Conservation (phyloP, 441 rosid species). For the Cnidoscolus chayamansa region DNA sequence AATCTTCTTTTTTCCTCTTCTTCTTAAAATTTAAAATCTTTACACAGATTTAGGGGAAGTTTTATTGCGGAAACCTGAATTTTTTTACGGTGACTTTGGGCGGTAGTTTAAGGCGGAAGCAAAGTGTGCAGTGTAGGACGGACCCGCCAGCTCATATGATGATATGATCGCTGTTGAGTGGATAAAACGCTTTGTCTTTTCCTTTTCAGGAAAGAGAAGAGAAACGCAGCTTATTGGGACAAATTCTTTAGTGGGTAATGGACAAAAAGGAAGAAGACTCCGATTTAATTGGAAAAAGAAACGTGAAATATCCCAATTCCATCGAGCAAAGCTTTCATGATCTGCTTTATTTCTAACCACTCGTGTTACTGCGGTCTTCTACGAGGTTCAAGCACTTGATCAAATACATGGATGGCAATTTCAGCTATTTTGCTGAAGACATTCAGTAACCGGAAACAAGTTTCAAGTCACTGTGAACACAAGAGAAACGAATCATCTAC, state of each 20-base stretch:
- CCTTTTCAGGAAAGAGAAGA: neutral
- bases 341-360: no score
- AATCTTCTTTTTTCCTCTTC: neutral
- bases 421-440: neutral
- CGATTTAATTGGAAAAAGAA: neutral
- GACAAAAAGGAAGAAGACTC: neutral
- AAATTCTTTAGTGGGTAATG: slow-evolving; percentile 2
- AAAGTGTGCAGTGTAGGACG: slow-evolving; percentile 10
- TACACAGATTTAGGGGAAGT: neutral
- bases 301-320: no score
- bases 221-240: slow-evolving; percentile 29
- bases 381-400: neutral
- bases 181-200: neutral
- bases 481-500: slow-evolving; percentile 2
- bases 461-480: neutral
- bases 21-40: neutral
- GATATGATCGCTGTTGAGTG: neutral
- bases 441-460: neutral
- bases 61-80: neutral
- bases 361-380: neutral
- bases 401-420: no score
- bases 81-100: neutral
- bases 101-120: slow-evolving; percentile 14
- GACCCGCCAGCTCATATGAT: neutral
- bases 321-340: no score